Evolutionary conservation across 371 early-diverging fungal genomes (phyloP).

Genomic region (Basidiobolus meristosporus): DNA sequence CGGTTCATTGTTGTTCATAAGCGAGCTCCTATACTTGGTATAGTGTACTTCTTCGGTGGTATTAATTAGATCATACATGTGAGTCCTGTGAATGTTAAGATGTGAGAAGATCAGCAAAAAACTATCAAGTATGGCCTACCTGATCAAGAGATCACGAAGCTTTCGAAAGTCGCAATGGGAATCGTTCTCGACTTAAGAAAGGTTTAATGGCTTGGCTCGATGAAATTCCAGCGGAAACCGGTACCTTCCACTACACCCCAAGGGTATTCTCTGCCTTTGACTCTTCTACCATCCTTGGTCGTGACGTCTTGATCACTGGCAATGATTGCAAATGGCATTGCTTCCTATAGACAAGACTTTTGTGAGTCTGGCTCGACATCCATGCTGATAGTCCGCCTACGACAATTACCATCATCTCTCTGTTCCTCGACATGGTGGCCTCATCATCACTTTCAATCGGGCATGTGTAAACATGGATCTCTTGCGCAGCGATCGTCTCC

Average conservation of each 20-base stretch:
- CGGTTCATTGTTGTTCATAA: conserved; percentile 71
- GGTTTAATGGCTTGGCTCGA: too few species aligned
- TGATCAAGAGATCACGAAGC: conserved; percentile 81
- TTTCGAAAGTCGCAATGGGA: conserved; percentile 83
- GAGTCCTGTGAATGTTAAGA: too few species aligned
- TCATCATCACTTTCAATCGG: conserved; percentile 81
- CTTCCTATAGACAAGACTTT: too few species aligned
- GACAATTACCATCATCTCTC: conserved; percentile 65
- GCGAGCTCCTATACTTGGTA: conserved; percentile 68
- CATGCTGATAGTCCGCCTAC: too few species aligned
- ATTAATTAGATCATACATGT: conserved; percentile 84
- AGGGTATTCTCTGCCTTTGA: conserved; percentile 78
- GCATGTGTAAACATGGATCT: conserved; percentile 60
- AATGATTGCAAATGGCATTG: conserved; percentile 92
- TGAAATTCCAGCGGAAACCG: too few species aligned
- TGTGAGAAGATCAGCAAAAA: too few species aligned
- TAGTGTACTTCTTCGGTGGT: conserved; percentile 85
- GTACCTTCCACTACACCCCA: conserved; percentile 81
- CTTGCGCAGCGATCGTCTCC: conserved; percentile 56
- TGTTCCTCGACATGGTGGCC: conserved; percentile 55
- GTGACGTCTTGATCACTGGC: conserved; percentile 75
- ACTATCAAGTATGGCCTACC: too few species aligned
- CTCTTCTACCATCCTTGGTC: conserved; percentile 49
- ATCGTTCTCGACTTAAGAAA: conserved; percentile 81
- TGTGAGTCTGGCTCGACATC: too few species aligned